Evolutionary conservation across 2,329 filamentous ascomycete species (phyloP).

Genomic region (Neoascochyta sp.): DNA sequence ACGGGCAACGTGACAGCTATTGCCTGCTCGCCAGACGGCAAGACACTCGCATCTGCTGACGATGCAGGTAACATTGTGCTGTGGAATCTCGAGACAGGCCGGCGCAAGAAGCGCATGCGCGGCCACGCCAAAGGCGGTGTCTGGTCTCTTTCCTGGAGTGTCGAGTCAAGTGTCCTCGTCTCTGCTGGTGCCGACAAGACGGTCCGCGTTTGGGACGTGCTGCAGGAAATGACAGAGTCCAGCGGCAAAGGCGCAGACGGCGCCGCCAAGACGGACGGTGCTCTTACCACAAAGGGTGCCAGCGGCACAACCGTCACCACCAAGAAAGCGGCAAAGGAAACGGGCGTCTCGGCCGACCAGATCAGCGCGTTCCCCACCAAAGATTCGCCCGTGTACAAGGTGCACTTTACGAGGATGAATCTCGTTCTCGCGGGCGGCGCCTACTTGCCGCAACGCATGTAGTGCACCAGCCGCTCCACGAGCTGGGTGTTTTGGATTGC

Average conservation of each 20-base stretch:
- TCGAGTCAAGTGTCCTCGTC: constrained; percentile 84
- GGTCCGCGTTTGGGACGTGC: constrained; percentile 91
- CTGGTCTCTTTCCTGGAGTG: constrained; percentile 88
- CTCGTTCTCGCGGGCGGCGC: constrained; percentile 79
- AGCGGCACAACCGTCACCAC: constrained; percentile 40
- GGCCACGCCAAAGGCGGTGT: constrained; percentile 93
- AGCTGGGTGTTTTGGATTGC: no score
- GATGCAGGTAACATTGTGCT: constrained; percentile 84
- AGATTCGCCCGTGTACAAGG: constrained; percentile 90
- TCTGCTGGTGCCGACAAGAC: constrained; percentile 90
- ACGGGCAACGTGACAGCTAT: constrained; percentile 81
- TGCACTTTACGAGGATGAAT: constrained; percentile 93
- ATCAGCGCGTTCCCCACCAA: constrained; percentile 94
- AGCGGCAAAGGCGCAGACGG: constrained; percentile 50
- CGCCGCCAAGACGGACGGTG: constrained; percentile 51
- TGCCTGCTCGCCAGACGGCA: constrained; percentile 82
- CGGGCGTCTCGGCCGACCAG: constrained; percentile 85
- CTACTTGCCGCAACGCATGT: constrained; percentile 49
- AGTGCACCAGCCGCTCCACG: no score
- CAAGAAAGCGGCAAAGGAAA: constrained; percentile 81
- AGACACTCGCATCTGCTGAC: constrained; percentile 86
- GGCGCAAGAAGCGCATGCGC: constrained; percentile 84
- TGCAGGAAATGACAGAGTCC: constrained; percentile 57
- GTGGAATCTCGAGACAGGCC: constrained; percentile 88
- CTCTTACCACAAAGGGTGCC: constrained; percentile 50